Evolutionary conservation across 495 filamentous ascomycete genomes (phyloP).

Genomic region (Annulohypoxylon stygium): DNA sequence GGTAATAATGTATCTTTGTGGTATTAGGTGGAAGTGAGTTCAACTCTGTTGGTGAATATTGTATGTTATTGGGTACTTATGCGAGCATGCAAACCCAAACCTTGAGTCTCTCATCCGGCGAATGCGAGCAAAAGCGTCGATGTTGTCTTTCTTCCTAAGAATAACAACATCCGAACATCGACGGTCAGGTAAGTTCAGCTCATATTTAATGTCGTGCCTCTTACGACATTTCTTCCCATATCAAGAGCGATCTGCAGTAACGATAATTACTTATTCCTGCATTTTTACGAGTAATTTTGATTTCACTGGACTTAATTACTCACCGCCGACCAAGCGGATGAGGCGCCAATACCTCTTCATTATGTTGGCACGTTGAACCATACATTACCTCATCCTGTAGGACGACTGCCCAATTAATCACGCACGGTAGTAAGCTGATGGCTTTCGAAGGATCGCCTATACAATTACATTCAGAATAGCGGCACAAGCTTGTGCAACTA

Average conservation of each 20-base stretch:
- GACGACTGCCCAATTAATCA: not conserved
- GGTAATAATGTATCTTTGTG: too few relatives aligned
- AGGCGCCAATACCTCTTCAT: not conserved
- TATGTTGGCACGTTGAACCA: not conserved
- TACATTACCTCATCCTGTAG: not conserved
- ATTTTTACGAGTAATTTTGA: too few relatives aligned
- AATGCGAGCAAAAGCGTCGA: not conserved
- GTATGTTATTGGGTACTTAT: too few relatives aligned
- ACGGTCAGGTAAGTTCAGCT: not conserved
- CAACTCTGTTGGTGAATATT: too few relatives aligned
- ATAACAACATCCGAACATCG: not conserved
- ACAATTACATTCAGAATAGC: not conserved
- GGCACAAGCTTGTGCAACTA: not conserved
- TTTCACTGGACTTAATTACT: too few relatives aligned
- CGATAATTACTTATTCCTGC: not conserved
- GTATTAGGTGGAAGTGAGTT: too few relatives aligned
- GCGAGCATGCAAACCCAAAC: too few relatives aligned
- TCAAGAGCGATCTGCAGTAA: not conserved
- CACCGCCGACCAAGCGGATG: not conserved
- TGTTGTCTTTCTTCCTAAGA: not conserved
- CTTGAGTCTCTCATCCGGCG: too few relatives aligned
- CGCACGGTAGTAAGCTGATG: not conserved
- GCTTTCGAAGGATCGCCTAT: not conserved
- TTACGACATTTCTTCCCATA: not conserved
- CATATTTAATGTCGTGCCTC: not conserved